Percentiles rank a stretch among this genome's conserved stretches.
Evolutionary conservation across 768 basidiomycete genomes (phyloP).

Genomic region (Leccinum aurantiacum): DNA sequence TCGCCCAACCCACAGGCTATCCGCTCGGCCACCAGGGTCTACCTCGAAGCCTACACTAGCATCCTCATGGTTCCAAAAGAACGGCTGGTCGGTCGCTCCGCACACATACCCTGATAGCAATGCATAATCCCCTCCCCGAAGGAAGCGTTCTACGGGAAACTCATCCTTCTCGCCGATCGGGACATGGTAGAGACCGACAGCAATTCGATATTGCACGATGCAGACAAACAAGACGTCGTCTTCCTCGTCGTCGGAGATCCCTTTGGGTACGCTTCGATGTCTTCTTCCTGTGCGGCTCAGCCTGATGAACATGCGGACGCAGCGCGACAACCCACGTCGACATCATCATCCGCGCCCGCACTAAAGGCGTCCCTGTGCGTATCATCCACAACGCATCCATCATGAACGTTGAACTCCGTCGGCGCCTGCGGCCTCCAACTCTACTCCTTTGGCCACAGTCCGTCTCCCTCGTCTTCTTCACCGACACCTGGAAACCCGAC

Average conservation of each 20-base stretch:
- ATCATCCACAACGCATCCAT: slow-evolving; percentile 98
- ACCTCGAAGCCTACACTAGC: slow-evolving; percentile 96
- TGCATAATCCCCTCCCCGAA: slow-evolving; percentile 35
- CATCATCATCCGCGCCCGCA: slow-evolving; percentile 86
- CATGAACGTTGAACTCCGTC: slow-evolving; percentile 75
- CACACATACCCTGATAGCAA: slow-evolving; percentile 8
- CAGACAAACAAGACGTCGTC: slow-evolving; percentile 79
- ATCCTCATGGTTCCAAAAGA: slow-evolving; percentile 90
- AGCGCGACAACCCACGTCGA: slow-evolving; percentile 98
- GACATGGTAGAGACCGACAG: slow-evolving; percentile 95
- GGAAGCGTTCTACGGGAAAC: slow-evolving; percentile 91
- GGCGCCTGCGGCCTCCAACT: slow-evolving; percentile 93
- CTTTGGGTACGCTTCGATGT: slow-evolving; percentile 64
- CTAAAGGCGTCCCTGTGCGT: slow-evolving; percentile 72
- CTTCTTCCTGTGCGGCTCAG: not conserved
- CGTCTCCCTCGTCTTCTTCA: slow-evolving; percentile 96
- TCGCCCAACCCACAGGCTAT: slow-evolving; percentile 47
- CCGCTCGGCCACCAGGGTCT: slow-evolving; percentile 73
- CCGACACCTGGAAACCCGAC: slow-evolving; percentile 93
- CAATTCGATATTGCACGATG: slow-evolving; percentile 81
- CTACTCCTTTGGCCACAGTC: slow-evolving; percentile 96
- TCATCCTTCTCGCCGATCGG: slow-evolving; percentile 87
- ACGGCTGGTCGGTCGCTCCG: slow-evolving; percentile 61
- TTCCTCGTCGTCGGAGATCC: slow-evolving; percentile 97
- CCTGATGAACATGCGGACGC: not conserved